Base-by-base conservation (phyloP, 345 rosid species). In the Melastoma malabathricum region DNA sequence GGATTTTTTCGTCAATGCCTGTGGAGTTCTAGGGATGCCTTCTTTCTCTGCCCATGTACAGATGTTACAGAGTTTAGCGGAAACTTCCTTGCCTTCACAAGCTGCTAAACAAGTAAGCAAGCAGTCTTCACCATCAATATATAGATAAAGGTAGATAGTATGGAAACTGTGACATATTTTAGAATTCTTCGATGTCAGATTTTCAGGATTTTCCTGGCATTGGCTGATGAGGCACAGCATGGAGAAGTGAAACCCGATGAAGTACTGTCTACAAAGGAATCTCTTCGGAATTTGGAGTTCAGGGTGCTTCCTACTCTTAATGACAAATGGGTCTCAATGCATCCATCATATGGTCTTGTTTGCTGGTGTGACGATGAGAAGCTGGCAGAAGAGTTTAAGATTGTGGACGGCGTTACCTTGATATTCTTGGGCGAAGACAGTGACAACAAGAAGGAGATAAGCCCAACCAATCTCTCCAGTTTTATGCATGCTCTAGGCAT, bases 251-350 rank as follows among this genome's bases (percentile, higher is more conserved):
- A 66, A 54, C 61, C 73, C 22, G 84, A 70, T 25, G 89, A 86
- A 68, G 64, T 75, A 41, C 46, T 23, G 63, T 64, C 48, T 59
- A 60, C 86, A 47, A 83, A 74, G 61, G 83, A 78, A 52, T 64
- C 63, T 67, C 84, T 90, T 64, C 48, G 22, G 53, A 68, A 78
- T 66, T 48, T 61, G 53, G 92, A 86, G 29, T 78, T 62, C 62
- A 68, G 77, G 3, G 77, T 84, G 61, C 87, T 90, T 65, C 96
- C 94, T 55, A 78, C 98, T 39, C 53, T 56, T 44, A 63, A 56
- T 46, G 81, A 84, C 60, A 80, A 77, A 64, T 90, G 95, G 96
- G 94, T 84, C 52, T 86, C 96, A 18, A 59, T 86, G 51, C 94
- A 90, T 64, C 73, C 84, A 52, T 84, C 94, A 20, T 80, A 68